Percentiles rank a stretch among this genome's conserved stretches.
These are phyloP conservation scores for Tothia fuscella DNA, from an alignment of 2,329 filamentous ascomycete species.

Conservation along the genomic window DNA sequence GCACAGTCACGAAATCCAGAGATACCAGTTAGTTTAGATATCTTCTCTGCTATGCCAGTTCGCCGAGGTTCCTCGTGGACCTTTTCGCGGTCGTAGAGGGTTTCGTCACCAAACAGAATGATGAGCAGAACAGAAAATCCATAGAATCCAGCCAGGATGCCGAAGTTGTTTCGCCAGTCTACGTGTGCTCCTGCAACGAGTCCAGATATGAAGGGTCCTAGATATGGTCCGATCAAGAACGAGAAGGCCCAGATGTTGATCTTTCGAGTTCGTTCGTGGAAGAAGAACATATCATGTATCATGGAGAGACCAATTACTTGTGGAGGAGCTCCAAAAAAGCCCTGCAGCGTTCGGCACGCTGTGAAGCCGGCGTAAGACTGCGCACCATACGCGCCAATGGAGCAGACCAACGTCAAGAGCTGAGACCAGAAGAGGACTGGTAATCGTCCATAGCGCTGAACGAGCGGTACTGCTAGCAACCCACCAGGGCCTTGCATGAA, in stretches of 20 bases:
- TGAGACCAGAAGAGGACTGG: slow-evolving; percentile 22
- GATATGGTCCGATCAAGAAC: slow-evolving; percentile 18
- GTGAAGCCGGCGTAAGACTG: slow-evolving; percentile 16
- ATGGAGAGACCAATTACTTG: slow-evolving; percentile 20
- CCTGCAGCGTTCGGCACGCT: slow-evolving; percentile 18
- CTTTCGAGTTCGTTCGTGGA: slow-evolving; percentile 25
- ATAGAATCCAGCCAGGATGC: slow-evolving; percentile 13
- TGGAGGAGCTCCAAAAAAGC: slow-evolving; percentile 18
- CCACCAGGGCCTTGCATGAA: slow-evolving; percentile 16
- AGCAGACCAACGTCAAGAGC: slow-evolving; percentile 14
- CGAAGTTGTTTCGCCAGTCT: slow-evolving; percentile 17
- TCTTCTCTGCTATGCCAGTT: neutral
- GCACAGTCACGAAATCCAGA: slow-evolving; percentile 10
- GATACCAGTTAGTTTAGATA: slow-evolving; percentile 11
- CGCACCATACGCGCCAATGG: slow-evolving; percentile 15
- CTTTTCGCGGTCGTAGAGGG: slow-evolving; percentile 21
- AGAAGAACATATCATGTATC: slow-evolving; percentile 28
- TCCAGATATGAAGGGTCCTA: slow-evolving; percentile 20
- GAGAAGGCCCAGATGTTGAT: slow-evolving; percentile 22
- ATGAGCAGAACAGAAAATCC: slow-evolving; percentile 15
- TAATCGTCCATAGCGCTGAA: slow-evolving; percentile 16
- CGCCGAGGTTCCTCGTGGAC: neutral
- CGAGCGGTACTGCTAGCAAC: slow-evolving; percentile 17
- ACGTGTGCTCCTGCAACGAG: slow-evolving; percentile 17
- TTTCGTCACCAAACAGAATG: slow-evolving; percentile 23